Evolutionary conservation across 2,329 filamentous ascomycete species (phyloP).

Genomic region (Aspergillus hiratsukae): DNA sequence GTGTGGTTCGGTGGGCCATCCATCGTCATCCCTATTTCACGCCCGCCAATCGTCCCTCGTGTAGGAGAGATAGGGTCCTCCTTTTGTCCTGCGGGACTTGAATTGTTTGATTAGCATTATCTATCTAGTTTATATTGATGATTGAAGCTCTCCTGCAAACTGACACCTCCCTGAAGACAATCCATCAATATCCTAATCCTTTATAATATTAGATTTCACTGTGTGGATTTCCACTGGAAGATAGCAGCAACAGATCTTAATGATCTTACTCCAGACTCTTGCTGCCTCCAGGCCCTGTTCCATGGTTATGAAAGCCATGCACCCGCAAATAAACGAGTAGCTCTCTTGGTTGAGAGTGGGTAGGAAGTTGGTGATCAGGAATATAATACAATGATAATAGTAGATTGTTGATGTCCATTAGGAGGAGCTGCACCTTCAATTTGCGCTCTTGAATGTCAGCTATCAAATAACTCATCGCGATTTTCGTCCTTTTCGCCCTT

Average conservation of each 20-base stretch:
- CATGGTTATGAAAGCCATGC: neutral
- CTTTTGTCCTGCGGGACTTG: neutral
- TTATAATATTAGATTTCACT: neutral
- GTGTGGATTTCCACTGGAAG: neutral
- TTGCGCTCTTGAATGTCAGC: neutral
- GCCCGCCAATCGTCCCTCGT: slow-evolving; percentile 29
- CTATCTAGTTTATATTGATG: neutral
- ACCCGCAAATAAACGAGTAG: neutral
- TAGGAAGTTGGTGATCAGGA: no score
- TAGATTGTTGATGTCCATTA: neutral
- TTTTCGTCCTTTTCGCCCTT: neutral
- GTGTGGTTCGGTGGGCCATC: slow-evolving; percentile 39
- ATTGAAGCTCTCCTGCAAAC: slow-evolving; percentile 2
- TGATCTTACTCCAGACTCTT: neutral
- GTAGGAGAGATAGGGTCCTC: slow-evolving; percentile 5
- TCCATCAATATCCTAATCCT: neutral
- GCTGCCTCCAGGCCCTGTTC: neutral
- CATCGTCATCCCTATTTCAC: slow-evolving; percentile 35
- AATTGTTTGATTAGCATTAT: no score
- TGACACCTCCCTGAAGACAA: neutral
- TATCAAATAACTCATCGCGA: neutral
- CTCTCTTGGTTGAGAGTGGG: neutral
- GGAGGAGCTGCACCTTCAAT: neutral
- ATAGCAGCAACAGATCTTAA: neutral
- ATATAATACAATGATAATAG: neutral